Conservation (phyloP, 176 grass and related monocot species). For the Lolium perenne region DNA sequence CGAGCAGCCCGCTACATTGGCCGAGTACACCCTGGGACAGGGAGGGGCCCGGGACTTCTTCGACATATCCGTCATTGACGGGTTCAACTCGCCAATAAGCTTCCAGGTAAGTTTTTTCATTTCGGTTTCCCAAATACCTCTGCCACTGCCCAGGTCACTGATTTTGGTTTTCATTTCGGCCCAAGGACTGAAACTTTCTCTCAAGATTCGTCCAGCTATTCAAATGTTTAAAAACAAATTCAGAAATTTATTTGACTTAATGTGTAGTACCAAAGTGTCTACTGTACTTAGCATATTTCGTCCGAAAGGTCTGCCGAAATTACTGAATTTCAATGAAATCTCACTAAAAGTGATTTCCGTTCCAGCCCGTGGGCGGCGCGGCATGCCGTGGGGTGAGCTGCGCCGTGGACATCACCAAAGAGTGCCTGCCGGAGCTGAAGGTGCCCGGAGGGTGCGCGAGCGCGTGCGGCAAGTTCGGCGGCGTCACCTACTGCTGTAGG, state of each 20-base stretch:
- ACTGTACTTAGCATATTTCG: too few species aligned
- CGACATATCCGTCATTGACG: slow-evolving; percentile 39
- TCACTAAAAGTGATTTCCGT: too few species aligned
- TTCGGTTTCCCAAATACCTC: too few species aligned
- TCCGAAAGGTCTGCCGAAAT: too few species aligned
- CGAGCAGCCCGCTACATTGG: slow-evolving; percentile 47
- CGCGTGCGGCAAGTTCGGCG: not conserved
- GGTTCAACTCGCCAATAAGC: slow-evolving; percentile 20
- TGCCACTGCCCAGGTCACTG: too few species aligned
- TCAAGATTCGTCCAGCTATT: too few species aligned
- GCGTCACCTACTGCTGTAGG: not conserved
- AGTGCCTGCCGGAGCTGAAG: slow-evolving; percentile 46
- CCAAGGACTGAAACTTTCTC: too few species aligned
- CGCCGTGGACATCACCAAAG: slow-evolving; percentile 38
- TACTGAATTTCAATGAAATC: too few species aligned
- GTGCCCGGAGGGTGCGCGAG: slow-evolving; percentile 51
- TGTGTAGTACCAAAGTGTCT: too few species aligned
- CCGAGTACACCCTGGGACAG: slow-evolving; percentile 53
- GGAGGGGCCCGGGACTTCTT: not conserved
- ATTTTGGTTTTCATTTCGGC: too few species aligned
- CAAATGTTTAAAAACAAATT: too few species aligned
- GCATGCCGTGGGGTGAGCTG: slow-evolving; percentile 22
- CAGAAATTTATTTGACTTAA: too few species aligned
- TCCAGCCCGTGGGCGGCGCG: not conserved
- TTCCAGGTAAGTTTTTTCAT: not conserved